Conservation (phyloP, 2,329 filamentous ascomycete species). For the Fusarium nygamai region DNA sequence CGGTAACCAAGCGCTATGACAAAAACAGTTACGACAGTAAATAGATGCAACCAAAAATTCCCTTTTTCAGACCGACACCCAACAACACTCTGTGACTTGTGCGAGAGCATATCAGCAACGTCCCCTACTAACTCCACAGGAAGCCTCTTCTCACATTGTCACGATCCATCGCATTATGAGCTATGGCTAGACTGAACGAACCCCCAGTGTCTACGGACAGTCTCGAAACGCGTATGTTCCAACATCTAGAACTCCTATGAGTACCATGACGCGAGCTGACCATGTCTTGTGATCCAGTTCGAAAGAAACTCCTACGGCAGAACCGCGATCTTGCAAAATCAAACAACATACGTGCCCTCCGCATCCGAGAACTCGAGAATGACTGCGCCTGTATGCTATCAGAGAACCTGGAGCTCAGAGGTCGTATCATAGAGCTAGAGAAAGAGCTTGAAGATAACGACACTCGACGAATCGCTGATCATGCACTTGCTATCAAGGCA, state of each 20-base stretch:
- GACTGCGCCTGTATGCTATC: conserved; percentile 78
- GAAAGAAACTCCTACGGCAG: conserved; percentile 81
- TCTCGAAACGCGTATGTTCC: conserved; percentile 73
- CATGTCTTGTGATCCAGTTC: conserved; percentile 62
- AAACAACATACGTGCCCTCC: conserved; percentile 80
- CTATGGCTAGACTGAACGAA: conserved; percentile 86
- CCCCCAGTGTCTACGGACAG: conserved; percentile 73
- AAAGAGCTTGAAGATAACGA: conserved; percentile 71
- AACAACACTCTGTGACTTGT: conserved; percentile 35
- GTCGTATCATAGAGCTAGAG: conserved; percentile 76
- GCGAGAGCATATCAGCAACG: conserved; percentile 21
- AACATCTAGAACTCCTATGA: background rate
- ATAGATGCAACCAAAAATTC: conserved; percentile 47
- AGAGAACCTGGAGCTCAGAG: conserved; percentile 80
- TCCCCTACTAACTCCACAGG: conserved; percentile 30
- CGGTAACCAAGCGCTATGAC: conserved; percentile 38
- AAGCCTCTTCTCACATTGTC: conserved; percentile 3
- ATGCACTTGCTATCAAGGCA: conserved; percentile 74
- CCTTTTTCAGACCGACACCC: conserved; percentile 38
- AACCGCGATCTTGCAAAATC: conserved; percentile 84
- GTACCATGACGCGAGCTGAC: conserved; percentile 22
- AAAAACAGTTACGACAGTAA: conserved; percentile 45
- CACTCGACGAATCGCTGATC: conserved; percentile 68
- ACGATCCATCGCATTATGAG: conserved; percentile 48
- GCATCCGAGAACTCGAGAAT: conserved; percentile 79